Evolutionary conservation across 169 alveolate genomes (phyloP).

Genomic region (Haemoproteus tartakovskyi): DNA sequence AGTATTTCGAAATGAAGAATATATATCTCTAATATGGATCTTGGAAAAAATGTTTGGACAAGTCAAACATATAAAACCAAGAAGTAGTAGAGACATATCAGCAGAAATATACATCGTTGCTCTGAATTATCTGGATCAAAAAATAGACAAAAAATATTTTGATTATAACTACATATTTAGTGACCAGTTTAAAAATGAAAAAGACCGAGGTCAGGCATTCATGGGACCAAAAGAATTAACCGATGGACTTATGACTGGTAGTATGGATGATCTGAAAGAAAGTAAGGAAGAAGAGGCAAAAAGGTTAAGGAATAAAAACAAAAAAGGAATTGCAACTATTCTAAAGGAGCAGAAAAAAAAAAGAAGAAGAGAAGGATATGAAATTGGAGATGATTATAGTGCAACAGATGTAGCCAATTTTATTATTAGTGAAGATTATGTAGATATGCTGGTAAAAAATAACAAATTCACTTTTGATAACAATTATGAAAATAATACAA

Average conservation of each 20-base stretch:
- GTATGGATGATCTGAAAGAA: constrained; percentile 67
- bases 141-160: constrained; percentile 93
- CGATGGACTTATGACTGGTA: constrained; percentile 70
- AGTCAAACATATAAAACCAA: constrained; percentile 98
- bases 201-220: constrained; percentile 62
- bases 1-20: constrained; percentile 86
- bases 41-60: constrained; percentile 92
- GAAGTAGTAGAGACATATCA: constrained; percentile 94
- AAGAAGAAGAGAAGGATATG: constrained; percentile 85
- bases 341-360: constrained; percentile 78
- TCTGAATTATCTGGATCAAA: constrained; percentile 92
- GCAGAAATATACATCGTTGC: constrained; percentile 98
- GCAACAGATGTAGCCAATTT: constrained; percentile 74
- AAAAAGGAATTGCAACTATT: constrained; percentile 73
- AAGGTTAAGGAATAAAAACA: constrained; percentile 60
- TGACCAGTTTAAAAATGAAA: constrained; percentile 63
- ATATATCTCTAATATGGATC: constrained; percentile 95
- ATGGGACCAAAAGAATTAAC: no score
- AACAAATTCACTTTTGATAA: constrained; percentile 70
- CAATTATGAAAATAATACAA: constrained; percentile 27
- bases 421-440: constrained; percentile 76
- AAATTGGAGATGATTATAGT: constrained; percentile 82
- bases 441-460: constrained; percentile 71
- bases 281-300: constrained; percentile 67
- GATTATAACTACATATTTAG: constrained; percentile 94